Percentiles rank a stretch among this genome's conserved stretches.
These are phyloP conservation scores for Medicago ruthenica DNA, from an alignment of 306 rosid species.

Conservation along the genomic window DNA sequence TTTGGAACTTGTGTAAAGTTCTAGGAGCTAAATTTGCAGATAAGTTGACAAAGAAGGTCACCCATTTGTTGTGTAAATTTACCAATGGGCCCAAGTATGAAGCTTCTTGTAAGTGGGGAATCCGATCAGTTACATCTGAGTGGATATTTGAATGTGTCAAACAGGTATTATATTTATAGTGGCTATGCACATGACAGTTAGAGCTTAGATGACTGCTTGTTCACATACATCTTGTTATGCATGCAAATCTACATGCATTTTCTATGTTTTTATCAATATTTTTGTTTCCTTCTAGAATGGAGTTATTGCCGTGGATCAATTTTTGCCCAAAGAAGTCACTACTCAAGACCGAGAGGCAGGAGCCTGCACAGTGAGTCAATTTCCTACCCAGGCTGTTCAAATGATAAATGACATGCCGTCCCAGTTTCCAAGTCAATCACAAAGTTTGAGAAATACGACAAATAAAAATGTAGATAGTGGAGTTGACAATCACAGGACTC, in stretches of 20 bases:
- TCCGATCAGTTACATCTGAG: constrained; percentile 65
- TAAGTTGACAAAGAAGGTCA: constrained; percentile 77
- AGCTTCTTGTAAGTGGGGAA: constrained; percentile 86
- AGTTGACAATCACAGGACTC: constrained; percentile 48
- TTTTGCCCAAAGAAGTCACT: constrained; percentile 79
- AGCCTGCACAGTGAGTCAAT: constrained; percentile 74
- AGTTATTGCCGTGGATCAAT: constrained; percentile 67
- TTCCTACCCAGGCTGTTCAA: constrained; percentile 75
- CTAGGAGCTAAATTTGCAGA: constrained; percentile 87
- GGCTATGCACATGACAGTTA: constrained; percentile 16
- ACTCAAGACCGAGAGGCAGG: constrained; percentile 85
- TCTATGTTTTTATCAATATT: constrained; percentile 24
- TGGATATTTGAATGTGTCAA: constrained; percentile 95
- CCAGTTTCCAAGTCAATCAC: constrained; percentile 61
- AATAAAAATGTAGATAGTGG: constrained; percentile 41
- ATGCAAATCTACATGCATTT: neutral
- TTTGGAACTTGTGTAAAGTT: constrained; percentile 83
- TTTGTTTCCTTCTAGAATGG: constrained; percentile 61
- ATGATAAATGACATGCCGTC: constrained; percentile 61
- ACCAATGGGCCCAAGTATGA: constrained; percentile 83
- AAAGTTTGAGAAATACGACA: constrained; percentile 48
- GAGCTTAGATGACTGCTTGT: constrained; percentile 34
- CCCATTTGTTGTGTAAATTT: constrained; percentile 91
- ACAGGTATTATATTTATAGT: constrained; percentile 69
- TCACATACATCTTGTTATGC: neutral